Evolutionary conservation across 2,329 filamentous ascomycete genomes (phyloP), one percentile per base, ranked within the genome.

Genomic region (Paramyrothecium sp.): DNA sequence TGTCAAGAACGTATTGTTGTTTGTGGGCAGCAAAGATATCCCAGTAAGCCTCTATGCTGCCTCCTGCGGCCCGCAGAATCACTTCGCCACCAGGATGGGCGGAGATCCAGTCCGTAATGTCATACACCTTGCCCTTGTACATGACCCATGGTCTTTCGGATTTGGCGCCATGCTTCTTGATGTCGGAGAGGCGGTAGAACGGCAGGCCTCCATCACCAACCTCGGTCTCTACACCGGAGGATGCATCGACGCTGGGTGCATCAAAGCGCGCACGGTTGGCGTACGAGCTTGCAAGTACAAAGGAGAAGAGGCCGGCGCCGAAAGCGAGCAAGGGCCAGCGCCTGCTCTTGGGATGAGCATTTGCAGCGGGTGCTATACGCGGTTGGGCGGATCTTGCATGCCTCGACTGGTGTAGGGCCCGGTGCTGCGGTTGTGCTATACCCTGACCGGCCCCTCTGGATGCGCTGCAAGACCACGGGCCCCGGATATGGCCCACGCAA

Each of bases 21-120:
- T 81, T 77, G 61, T 82, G 80, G 53, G 81, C 81, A 47, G 73
- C 73, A 60, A 82, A 82, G 41, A 82, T 80, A 48, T 81, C 72
- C 79, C 80, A 82, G 61, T 81, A 81, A 12, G 76, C 76, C 55
- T 82, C 80, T 41, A 82, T 72, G 51, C 71, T 75, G 17, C 78
- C 75, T 7, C 80, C 80, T 4, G 75, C 77, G 8, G 80, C 80
- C 47, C 76, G 73, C 17, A 82, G 68, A 56, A 82, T 82, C 3
- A 82, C 77, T 54, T 81, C 76, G 23, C 80, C 80, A 12, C 80
- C 80, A 2, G 80, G 80, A 64, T 82, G 80, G 7, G 70, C 74
- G 7, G 72, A 69, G 19, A 82, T 67, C 75, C 78, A 82, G 34
- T 81, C 77, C 8, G 80, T 82, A 51, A 82, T 81, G 62, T 82